phyloP scores from a whole-genome alignment of 768 basidiomycete genomes.

The Termitomyces sp. region DNA sequence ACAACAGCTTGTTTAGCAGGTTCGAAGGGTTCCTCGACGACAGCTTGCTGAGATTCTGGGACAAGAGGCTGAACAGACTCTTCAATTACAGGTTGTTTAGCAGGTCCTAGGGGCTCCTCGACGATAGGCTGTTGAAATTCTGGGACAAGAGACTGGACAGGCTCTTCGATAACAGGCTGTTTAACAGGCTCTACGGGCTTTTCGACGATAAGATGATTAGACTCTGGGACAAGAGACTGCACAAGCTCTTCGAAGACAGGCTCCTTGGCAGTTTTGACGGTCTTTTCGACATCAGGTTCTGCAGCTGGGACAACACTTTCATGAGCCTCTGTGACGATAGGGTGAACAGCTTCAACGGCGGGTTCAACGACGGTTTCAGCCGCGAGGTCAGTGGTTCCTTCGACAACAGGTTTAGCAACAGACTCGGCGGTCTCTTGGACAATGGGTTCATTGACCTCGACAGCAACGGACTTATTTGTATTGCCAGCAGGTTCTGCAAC shows the following conservation, averaged over 20 bases:
- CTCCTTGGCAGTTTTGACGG: background rate
- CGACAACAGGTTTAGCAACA: background rate
- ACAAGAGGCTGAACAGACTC: background rate
- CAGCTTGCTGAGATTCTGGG: background rate
- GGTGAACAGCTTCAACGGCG: background rate
- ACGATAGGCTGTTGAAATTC: background rate
- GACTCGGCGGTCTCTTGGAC: background rate
- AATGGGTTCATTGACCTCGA: background rate
- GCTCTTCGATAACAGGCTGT: background rate
- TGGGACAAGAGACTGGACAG: background rate
- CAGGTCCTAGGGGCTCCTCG: background rate
- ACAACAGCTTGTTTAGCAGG: background rate
- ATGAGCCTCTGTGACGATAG: background rate
- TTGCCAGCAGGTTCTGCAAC: background rate
- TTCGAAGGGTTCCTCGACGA: background rate
- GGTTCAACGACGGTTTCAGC: background rate
- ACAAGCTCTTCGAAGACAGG: background rate
- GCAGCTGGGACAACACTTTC: background rate
- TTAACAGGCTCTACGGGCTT: background rate
- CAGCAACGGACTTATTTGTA: background rate
- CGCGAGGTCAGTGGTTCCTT: background rate
- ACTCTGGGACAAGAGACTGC: background rate
- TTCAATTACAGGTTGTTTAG: background rate
- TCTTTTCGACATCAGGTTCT: background rate
- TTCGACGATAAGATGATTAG: background rate